Evolutionary conservation across 2,329 filamentous ascomycete species (phyloP), one percentile per base, ranked within the genome.

Genomic region (Sarocladium brachiariae): DNA sequence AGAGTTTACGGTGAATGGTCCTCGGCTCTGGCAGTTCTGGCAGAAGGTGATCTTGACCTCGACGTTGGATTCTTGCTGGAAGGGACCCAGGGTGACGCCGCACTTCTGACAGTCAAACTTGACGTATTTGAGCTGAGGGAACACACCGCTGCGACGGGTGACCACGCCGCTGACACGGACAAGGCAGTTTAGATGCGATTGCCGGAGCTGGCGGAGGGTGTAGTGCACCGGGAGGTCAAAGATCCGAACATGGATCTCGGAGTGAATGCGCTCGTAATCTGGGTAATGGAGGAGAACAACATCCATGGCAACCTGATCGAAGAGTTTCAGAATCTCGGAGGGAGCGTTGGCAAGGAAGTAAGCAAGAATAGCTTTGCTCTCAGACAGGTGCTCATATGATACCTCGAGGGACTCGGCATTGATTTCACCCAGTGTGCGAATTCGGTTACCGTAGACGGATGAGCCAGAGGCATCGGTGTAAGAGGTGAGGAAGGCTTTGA

Each of bases 41-140:
- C 93, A 99, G 74, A 88, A 99, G 1, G 87, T 89, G 59, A 99
- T 89, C 70, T 92, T 96, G 63, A 99, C 91, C 68, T 99, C 93
- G 38, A 91, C 84, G 55, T 93, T 95, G 37, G 92, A 93, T 71
- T 99, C 93, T 63, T 99, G 93, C 64, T 96, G 92, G 74, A 96
- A 99, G 16, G 93, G 93, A 1, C 93, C 93, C 2, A 99, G 79
- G 0, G 90, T 96, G 41, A 88, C 80, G 54, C 89, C 88, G 62
- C 93, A 99, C 71, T 96, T 99, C 52, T 77, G 83, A 70, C 93
- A 99, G 71, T 96, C 89, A 63, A 99, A 97, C 71, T 96, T 96
- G 71, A 99, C 89, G 67, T 97, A 96, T 68, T 97, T 97, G 54
- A 99, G 76, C 71, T 99, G 93, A 2, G 93, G 93, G 66, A 99